phyloP scores from a whole-genome alignment of 2,329 filamentous ascomycete genomes.

The Shiraia bambusicola region DNA sequence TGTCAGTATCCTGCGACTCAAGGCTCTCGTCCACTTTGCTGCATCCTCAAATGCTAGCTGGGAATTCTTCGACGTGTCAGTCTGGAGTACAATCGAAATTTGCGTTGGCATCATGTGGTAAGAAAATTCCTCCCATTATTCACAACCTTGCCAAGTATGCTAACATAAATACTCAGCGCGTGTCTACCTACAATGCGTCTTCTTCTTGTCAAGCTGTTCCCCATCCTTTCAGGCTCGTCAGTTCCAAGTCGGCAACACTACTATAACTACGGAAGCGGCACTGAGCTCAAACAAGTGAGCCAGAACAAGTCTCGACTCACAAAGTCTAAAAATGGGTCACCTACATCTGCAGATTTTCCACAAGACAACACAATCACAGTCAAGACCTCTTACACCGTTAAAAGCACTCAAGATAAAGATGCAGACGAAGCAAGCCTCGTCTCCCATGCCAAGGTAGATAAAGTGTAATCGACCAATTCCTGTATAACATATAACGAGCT shows the following conservation, averaged over 20 bases:
- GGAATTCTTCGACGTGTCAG: slow-evolving; percentile 45
- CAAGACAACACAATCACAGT: too few species aligned
- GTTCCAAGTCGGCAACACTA: slow-evolving; percentile 23
- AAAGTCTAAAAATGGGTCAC: too few species aligned
- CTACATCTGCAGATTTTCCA: too few species aligned
- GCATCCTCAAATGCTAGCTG: slow-evolving; percentile 45
- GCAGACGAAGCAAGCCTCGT: too few species aligned
- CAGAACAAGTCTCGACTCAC: slow-evolving; percentile 2
- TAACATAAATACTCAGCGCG: slow-evolving; percentile 22
- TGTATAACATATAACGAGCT: too few species aligned
- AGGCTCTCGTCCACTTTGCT: slow-evolving; percentile 47
- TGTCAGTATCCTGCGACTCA: slow-evolving; percentile 48
- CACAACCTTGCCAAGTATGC: too few species aligned
- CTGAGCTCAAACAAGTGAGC: slow-evolving; percentile 20
- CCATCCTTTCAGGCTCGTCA: slow-evolving; percentile 40
- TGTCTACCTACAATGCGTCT: slow-evolving; percentile 47
- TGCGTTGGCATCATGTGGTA: slow-evolving; percentile 46
- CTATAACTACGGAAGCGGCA: slow-evolving; percentile 29
- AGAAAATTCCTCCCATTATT: too few species aligned
- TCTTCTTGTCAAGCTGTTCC: slow-evolving; percentile 41
- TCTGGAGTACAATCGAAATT: slow-evolving; percentile 48
- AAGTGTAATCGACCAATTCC: too few species aligned
- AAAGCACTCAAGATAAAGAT: too few species aligned
- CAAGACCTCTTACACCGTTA: too few species aligned
- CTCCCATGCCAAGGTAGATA: too few species aligned